Evolutionary conservation across 495 filamentous ascomycete genomes (phyloP).

Genomic region (Lophium mytilinum): DNA sequence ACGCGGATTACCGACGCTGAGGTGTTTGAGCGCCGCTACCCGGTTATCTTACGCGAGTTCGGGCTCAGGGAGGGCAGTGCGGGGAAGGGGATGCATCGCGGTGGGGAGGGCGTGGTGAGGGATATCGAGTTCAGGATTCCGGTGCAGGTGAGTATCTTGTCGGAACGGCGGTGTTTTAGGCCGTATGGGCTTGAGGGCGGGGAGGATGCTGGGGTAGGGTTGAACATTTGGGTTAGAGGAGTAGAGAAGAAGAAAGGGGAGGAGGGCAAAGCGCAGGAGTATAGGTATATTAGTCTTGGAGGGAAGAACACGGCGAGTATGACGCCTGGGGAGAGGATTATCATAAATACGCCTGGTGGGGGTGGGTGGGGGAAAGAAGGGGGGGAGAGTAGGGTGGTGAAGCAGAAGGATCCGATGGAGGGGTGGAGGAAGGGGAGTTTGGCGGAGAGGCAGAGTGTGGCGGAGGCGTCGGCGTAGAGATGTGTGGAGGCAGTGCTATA

Average conservation of each 20-base stretch:
- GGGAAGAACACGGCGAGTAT: slow-evolving; percentile 91
- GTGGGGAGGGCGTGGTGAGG: slow-evolving; percentile 83
- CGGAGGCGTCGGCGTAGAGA: slow-evolving; percentile 20
- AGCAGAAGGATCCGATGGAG: slow-evolving; percentile 45
- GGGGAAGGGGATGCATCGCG: slow-evolving; percentile 66
- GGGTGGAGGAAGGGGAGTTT: slow-evolving; percentile 25
- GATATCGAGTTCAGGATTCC: slow-evolving; percentile 93
- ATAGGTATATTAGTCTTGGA: slow-evolving; percentile 72
- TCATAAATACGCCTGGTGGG: slow-evolving; percentile 64
- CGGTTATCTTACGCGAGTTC: slow-evolving; percentile 78
- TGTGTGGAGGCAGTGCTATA: neutral
- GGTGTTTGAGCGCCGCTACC: slow-evolving; percentile 91
- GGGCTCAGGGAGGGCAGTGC: slow-evolving; percentile 60
- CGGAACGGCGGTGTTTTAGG: slow-evolving; percentile 74
- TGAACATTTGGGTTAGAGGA: slow-evolving; percentile 81
- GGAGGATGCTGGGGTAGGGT: slow-evolving; percentile 64
- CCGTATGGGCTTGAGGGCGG: slow-evolving; percentile 91
- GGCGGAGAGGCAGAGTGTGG: slow-evolving; percentile 21
- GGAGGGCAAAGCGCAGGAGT: slow-evolving; percentile 43
- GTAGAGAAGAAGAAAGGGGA: slow-evolving; percentile 33
- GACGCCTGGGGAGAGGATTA: slow-evolving; percentile 77
- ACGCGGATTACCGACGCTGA: slow-evolving; percentile 94
- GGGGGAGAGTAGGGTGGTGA: slow-evolving; percentile 40
- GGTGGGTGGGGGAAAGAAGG: slow-evolving; percentile 63
- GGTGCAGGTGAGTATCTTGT: slow-evolving; percentile 81